phyloP scores from a whole-genome alignment of 495 filamentous ascomycete genomes.

The Beverwykella pulmonaria region DNA sequence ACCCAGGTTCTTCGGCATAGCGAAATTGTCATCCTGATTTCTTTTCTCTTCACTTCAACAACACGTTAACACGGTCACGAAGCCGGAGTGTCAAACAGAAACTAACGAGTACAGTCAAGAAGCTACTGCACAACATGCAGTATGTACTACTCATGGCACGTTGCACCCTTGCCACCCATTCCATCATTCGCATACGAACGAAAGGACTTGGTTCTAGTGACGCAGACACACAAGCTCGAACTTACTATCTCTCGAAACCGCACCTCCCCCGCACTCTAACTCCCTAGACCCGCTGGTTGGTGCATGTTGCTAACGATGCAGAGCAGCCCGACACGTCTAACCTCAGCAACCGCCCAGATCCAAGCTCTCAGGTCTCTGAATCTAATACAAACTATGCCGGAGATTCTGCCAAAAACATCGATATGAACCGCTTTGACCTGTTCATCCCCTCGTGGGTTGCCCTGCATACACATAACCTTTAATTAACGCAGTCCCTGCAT shows the following conservation, averaged over 20 bases:
- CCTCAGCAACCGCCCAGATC: not conserved
- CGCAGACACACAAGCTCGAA: not conserved
- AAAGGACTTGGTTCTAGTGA: not conserved
- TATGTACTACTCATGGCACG: conserved; percentile 1
- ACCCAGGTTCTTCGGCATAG: no score
- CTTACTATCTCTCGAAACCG: not conserved
- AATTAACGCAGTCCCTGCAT: not conserved
- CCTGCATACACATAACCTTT: not conserved
- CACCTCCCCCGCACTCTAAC: not conserved
- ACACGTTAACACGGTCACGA: no score
- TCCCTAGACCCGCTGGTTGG: not conserved
- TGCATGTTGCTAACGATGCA: not conserved
- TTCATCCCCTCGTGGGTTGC: not conserved
- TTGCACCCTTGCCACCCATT: conserved; percentile 7
- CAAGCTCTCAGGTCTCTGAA: not conserved
- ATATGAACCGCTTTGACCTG: not conserved
- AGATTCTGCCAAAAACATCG: not conserved
- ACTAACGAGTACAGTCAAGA: no score
- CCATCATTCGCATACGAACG: not conserved
- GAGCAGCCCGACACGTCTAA: not conserved
- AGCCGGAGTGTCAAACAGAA: no score
- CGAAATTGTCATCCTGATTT: no score
- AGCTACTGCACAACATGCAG: not conserved
- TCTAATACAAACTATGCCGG: not conserved
- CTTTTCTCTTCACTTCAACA: no score